phyloP scores from a whole-genome alignment of 148 eudicot genomes.

The Chenopodium formosanum region DNA sequence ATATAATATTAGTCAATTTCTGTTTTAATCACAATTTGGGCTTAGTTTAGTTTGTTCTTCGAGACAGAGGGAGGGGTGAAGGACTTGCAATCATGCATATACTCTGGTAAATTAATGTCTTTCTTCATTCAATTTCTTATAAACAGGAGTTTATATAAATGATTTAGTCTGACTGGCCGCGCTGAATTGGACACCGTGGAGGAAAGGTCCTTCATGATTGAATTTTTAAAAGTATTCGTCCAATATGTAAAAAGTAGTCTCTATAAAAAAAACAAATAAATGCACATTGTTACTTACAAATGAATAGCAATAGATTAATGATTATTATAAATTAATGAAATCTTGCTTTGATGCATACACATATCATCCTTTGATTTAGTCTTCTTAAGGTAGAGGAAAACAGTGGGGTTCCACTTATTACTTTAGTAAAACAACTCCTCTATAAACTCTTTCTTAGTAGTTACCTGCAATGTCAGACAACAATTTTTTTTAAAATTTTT shows the following conservation, averaged over 20 bases:
- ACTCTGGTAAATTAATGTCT: too few relatives aligned
- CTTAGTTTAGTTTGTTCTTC: too few relatives aligned
- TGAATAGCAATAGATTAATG: neutral
- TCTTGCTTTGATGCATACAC: slow-evolving; percentile 32
- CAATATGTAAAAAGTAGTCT: slow-evolving; percentile 43
- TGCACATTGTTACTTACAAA: neutral
- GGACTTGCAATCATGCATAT: too few relatives aligned
- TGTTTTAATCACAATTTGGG: too few relatives aligned
- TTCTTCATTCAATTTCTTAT: too few relatives aligned
- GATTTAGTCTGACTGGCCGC: slow-evolving; percentile 38
- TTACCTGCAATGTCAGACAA: slow-evolving; percentile 36
- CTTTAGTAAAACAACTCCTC: slow-evolving; percentile 53
- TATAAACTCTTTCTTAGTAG: slow-evolving; percentile 53
- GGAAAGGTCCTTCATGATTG: slow-evolving; percentile 58
- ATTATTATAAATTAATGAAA: neutral
- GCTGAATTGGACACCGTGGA: slow-evolving; percentile 64
- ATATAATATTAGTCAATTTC: too few relatives aligned
- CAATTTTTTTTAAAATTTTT: neutral
- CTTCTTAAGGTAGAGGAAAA: slow-evolving; percentile 45
- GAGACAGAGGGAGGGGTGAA: too few relatives aligned
- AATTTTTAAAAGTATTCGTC: slow-evolving; percentile 51
- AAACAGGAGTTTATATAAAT: neutral
- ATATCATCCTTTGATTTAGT: slow-evolving; percentile 36
- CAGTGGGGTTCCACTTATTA: slow-evolving; percentile 28
- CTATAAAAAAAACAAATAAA: slow-evolving; percentile 21